Evolutionary conservation across 768 basidiomycete genomes (phyloP).

Genomic region (Tricholoma sp.): DNA sequence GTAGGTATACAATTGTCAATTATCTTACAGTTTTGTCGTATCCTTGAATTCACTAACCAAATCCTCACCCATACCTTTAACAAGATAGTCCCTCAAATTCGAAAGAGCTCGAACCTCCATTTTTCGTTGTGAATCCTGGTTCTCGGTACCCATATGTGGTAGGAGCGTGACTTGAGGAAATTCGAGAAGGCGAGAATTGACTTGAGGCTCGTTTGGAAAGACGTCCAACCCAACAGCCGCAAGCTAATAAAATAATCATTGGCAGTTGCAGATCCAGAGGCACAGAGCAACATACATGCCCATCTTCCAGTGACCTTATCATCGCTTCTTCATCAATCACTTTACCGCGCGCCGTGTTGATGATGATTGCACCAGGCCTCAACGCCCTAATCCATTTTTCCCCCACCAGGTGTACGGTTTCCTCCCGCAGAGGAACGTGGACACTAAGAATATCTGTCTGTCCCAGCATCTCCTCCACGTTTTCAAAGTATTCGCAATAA

Average conservation of each 20-base stretch:
- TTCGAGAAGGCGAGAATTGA: conserved; percentile 74
- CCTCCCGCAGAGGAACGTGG: conserved; percentile 71
- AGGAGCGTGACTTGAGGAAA: conserved; percentile 81
- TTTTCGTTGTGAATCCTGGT: conserved; percentile 67
- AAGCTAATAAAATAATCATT: conserved; percentile 40
- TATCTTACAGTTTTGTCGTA: conserved; percentile 11
- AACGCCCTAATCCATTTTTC: conserved; percentile 72
- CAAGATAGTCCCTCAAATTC: conserved; percentile 70
- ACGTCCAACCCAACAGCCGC: conserved; percentile 82
- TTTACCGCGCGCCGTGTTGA: conserved; percentile 90
- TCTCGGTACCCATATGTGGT: conserved; percentile 92
- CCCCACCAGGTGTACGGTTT: conserved; percentile 71
- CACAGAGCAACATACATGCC: conserved; percentile 58
- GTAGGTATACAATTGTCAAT: not conserved
- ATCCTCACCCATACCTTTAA: conserved; percentile 58
- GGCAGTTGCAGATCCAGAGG: not conserved
- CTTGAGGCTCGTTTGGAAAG: conserved; percentile 76
- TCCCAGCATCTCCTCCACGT: conserved; percentile 58
- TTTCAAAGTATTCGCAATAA: conserved; percentile 72
- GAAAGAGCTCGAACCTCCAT: conserved; percentile 86
- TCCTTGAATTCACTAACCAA: conserved; percentile 52
- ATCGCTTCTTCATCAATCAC: conserved; percentile 85
- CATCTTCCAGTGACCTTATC: conserved; percentile 79
- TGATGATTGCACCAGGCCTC: conserved; percentile 72
- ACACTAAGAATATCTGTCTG: conserved; percentile 81